Conservation (phyloP, 2,329 filamentous ascomycete genomes). For the Aspergillus sergii region DNA sequence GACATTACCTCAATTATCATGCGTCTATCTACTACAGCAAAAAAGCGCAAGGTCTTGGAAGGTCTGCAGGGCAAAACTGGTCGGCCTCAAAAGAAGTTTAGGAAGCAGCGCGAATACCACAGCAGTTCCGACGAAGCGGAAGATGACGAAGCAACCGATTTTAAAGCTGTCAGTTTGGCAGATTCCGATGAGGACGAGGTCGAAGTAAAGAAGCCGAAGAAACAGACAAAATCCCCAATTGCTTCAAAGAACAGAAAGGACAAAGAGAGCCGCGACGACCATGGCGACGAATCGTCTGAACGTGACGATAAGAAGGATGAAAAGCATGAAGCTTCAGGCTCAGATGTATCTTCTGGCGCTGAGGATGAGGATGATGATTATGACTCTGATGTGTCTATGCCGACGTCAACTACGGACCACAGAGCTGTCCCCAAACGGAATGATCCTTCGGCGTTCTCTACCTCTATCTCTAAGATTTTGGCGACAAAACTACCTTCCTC, state of each 20-base stretch:
- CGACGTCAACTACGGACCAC: constrained; percentile 46
- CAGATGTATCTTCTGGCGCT: constrained; percentile 23
- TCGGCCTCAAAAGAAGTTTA: constrained; percentile 59
- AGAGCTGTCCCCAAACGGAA: constrained; percentile 69
- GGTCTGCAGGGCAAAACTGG: constrained; percentile 57
- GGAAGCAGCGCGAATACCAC: constrained; percentile 66
- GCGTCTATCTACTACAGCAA: constrained; percentile 41
- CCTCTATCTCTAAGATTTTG: constrained; percentile 89
- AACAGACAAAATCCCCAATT: constrained; percentile 22
- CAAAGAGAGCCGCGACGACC: constrained; percentile 21
- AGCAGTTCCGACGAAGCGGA: constrained; percentile 63
- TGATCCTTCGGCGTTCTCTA: constrained; percentile 88
- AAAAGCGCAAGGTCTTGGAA: constrained; percentile 64
- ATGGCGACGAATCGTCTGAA: constrained; percentile 14
- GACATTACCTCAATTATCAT: constrained; percentile 28
- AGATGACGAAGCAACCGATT: constrained; percentile 47
- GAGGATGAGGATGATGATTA: constrained; percentile 39
- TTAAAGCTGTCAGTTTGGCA: constrained; percentile 54
- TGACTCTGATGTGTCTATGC: constrained; percentile 44
- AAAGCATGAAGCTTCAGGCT: constrained; percentile 21
- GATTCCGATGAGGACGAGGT: constrained; percentile 48
- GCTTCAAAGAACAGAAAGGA: constrained; percentile 20
- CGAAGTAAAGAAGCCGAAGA: constrained; percentile 25
- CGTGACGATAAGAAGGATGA: constrained; percentile 21
- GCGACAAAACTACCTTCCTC: constrained; percentile 81